Evolutionary conservation across 2,329 filamentous ascomycete species (phyloP).

Genomic region (Trichoderma sp.): DNA sequence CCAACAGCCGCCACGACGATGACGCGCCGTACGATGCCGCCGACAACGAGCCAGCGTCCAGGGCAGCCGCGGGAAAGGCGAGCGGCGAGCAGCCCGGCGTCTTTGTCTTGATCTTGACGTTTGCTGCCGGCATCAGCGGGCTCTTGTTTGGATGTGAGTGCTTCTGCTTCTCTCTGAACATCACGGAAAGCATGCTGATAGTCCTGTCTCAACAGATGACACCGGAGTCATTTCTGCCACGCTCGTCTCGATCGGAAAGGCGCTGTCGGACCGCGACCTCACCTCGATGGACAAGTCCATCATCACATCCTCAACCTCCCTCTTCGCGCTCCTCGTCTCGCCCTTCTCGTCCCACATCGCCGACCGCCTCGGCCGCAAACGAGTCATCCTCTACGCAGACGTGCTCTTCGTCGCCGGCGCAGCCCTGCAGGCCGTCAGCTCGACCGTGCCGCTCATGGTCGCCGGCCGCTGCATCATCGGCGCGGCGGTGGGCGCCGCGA

Average conservation of each 20-base stretch:
- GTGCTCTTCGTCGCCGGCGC: constrained; percentile 70
- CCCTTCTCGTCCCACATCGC: constrained; percentile 67
- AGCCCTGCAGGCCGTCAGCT: constrained; percentile 61
- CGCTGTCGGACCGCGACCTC: constrained; percentile 59
- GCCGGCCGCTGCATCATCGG: constrained; percentile 70
- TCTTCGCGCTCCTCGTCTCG: constrained; percentile 66
- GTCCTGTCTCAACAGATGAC: constrained; percentile 52
- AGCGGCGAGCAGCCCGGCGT: constrained; percentile 44
- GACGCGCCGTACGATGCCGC: constrained; percentile 40
- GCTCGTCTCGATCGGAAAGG: constrained; percentile 63
- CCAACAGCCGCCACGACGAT: constrained; percentile 36
- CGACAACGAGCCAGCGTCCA: constrained; percentile 32
- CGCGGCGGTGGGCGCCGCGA: constrained; percentile 72
- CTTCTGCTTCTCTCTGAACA: not conserved
- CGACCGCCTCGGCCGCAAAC: constrained; percentile 62
- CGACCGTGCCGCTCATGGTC: constrained; percentile 65
- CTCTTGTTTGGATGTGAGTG: constrained; percentile 67
- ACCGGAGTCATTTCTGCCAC: constrained; percentile 71
- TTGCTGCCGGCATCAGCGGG: constrained; percentile 68
- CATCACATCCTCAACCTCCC: constrained; percentile 69
- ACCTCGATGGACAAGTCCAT: constrained; percentile 69
- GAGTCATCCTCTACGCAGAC: constrained; percentile 65
- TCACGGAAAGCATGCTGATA: constrained; percentile 10
- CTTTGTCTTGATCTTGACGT: constrained; percentile 64
- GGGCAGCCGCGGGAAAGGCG: constrained; percentile 37